A percentile compares a stretch with the other conserved stretches of the same genome.
These are phyloP conservation scores for Cadophora sp. DNA, from an alignment of 2,329 filamentous ascomycete genomes.

Conservation along the genomic window DNA sequence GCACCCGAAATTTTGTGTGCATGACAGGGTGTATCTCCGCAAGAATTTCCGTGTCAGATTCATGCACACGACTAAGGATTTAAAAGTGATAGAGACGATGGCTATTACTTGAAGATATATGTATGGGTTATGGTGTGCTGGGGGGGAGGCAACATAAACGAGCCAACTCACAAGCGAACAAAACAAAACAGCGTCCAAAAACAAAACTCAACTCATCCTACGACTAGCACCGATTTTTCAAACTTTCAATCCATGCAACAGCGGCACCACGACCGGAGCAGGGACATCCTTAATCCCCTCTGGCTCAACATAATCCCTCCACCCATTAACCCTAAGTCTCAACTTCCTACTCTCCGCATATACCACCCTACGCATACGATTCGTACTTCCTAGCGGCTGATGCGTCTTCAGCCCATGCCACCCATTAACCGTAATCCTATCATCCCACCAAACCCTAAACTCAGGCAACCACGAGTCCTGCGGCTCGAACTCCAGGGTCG, in stretches of 20 bases:
- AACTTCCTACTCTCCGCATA: conserved; percentile 35
- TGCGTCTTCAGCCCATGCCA: conserved; percentile 33
- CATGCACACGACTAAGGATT: background rate
- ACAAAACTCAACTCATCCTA: background rate
- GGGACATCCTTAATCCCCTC: conserved; percentile 27
- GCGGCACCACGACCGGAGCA: conserved; percentile 18
- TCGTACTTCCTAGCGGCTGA: conserved; percentile 32
- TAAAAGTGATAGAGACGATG: too few species aligned
- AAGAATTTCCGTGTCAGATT: background rate
- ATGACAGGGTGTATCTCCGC: background rate
- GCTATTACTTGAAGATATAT: too few species aligned
- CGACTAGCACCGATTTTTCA: background rate
- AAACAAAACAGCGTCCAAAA: background rate
- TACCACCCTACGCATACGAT: conserved; percentile 32
- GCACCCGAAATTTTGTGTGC: background rate
- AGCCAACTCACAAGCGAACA: conserved; percentile 1
- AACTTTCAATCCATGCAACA: conserved; percentile 5
- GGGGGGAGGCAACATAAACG: background rate
- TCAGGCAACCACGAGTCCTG: conserved; percentile 33
- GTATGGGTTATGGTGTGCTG: background rate
- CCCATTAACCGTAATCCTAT: conserved; percentile 31
- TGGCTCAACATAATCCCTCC: conserved; percentile 33
- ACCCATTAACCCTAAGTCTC: conserved; percentile 34
- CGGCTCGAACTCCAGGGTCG: conserved; percentile 31
- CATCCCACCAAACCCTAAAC: conserved; percentile 34